Percentiles rank a stretch among this genome's conserved stretches.
These are phyloP conservation scores for Saccharomyces mikatae DNA, from an alignment of 805 yeast genomes.

Conservation along the genomic window DNA sequence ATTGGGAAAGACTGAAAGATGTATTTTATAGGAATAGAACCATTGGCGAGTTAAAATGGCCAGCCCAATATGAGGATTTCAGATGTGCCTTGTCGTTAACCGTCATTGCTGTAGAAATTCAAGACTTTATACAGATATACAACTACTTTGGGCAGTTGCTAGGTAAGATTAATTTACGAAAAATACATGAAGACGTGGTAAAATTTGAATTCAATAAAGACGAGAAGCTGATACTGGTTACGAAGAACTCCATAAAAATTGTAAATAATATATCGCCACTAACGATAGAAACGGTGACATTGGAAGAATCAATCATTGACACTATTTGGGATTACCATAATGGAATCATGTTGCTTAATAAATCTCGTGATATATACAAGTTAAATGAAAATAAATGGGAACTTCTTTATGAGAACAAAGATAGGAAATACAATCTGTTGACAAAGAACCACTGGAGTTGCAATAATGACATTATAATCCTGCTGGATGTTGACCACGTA, in stretches of 20 bases:
- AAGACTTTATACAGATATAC: conserved; percentile 26
- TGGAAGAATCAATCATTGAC: conserved; percentile 14
- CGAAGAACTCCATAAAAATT: conserved; percentile 10
- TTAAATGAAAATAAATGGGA: conserved; percentile 2
- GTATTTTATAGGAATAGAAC: conserved; percentile 55
- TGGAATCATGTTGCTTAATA: conserved; percentile 13
- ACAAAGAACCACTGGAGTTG: conserved; percentile 27
- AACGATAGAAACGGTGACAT: conserved; percentile 5
- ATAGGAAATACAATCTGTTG: conserved; percentile 13
- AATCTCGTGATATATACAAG: conserved; percentile 19
- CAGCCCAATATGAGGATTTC: conserved; percentile 3
- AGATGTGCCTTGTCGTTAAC: conserved; percentile 35
- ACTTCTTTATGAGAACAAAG: background rate
- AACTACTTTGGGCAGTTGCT: conserved; percentile 31
- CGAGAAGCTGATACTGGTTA: conserved; percentile 15
- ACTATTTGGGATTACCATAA: conserved; percentile 26
- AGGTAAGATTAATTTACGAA: conserved; percentile 5
- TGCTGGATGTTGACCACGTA: conserved; percentile 21
- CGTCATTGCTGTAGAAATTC: conserved; percentile 35
- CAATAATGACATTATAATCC: conserved; percentile 11
- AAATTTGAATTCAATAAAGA: conserved; percentile 17
- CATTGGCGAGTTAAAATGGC: conserved; percentile 17
- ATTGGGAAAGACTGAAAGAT: conserved; percentile 74
- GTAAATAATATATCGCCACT: conserved; percentile 18
- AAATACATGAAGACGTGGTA: conserved; percentile 13